Percentiles rank a stretch among this genome's conserved stretches.
phyloP scores from a whole-genome alignment of 2,329 filamentous ascomycete species.

The Arthrobotrys megalospora region DNA sequence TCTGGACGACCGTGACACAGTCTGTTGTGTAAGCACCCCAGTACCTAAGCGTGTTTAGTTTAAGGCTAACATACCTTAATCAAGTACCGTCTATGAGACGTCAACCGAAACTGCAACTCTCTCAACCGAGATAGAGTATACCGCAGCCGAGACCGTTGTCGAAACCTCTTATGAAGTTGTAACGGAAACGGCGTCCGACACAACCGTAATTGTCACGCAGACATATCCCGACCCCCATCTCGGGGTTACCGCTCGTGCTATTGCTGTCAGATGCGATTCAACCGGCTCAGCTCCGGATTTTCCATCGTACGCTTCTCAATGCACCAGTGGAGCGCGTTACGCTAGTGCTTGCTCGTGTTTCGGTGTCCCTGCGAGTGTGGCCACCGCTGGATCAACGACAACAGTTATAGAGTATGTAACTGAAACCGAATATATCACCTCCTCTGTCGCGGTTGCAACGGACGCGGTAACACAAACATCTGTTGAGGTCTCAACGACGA shows the following conservation, averaged over 20 bases:
- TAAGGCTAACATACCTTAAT: background rate
- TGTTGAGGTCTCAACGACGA: background rate
- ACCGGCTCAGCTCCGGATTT: background rate
- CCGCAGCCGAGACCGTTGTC: background rate
- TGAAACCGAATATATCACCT: background rate
- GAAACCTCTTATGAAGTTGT: slow-evolving; percentile 9
- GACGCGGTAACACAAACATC: background rate
- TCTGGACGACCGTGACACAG: background rate
- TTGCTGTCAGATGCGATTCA: background rate
- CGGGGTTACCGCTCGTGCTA: background rate
- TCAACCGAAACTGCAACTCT: background rate
- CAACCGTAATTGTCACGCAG: background rate
- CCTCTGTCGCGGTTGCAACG: background rate
- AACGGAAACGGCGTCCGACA: background rate
- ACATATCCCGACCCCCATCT: background rate
- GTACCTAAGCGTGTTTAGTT: background rate
- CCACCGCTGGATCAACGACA: background rate
- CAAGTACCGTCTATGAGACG: background rate
- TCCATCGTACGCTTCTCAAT: slow-evolving; percentile 11
- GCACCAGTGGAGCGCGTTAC: slow-evolving; percentile 15
- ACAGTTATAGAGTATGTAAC: slow-evolving; percentile 3
- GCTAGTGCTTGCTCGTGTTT: slow-evolving; percentile 25
- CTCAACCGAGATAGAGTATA: background rate
- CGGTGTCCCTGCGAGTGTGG: background rate
- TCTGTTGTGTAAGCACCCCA: background rate